Evolutionary conservation across 768 basidiomycete genomes (phyloP).

Genomic region (Russula ochroleuca): DNA sequence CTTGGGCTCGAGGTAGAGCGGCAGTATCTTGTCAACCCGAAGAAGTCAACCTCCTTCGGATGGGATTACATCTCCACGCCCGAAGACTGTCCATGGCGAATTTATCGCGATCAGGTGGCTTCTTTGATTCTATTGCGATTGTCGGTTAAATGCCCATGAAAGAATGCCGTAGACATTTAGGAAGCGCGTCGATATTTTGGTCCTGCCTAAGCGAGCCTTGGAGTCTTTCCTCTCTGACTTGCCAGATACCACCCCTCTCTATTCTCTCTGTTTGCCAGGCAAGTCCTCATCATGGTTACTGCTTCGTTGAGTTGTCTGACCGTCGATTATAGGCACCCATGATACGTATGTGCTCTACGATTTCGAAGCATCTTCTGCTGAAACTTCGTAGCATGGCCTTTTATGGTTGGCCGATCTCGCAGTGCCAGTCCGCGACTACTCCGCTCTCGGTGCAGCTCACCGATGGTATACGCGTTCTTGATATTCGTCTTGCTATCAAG

Average conservation of each 20-base stretch:
- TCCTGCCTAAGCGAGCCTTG: constrained; percentile 58
- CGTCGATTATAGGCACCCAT: constrained; percentile 49
- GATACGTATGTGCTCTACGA: constrained; percentile 48
- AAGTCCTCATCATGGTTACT: constrained; percentile 30
- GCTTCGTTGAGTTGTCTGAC: constrained; percentile 18
- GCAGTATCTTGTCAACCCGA: constrained; percentile 8
- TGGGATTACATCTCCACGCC: constrained; percentile 38
- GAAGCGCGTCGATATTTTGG: constrained; percentile 45
- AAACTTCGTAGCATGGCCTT: constrained; percentile 60
- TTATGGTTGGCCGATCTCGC: constrained; percentile 80
- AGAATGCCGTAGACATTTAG: constrained; percentile 41
- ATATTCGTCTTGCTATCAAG: constrained; percentile 72
- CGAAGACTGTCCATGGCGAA: constrained; percentile 50
- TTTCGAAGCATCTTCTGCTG: neutral
- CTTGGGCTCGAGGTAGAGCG: constrained; percentile 5
- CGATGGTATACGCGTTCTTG: constrained; percentile 76
- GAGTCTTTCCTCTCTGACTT: constrained; percentile 56
- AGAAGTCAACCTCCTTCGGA: neutral
- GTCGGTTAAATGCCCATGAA: constrained; percentile 1
- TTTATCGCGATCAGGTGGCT: constrained; percentile 54
- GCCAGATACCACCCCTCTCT: constrained; percentile 63
- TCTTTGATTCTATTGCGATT: neutral
- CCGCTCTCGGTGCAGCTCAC: constrained; percentile 65
- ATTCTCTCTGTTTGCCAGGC: constrained; percentile 77
- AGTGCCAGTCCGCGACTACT: constrained; percentile 69